Base-by-base conservation (phyloP, 148 eudicot species). In the Nepenthes gracilis region DNA sequence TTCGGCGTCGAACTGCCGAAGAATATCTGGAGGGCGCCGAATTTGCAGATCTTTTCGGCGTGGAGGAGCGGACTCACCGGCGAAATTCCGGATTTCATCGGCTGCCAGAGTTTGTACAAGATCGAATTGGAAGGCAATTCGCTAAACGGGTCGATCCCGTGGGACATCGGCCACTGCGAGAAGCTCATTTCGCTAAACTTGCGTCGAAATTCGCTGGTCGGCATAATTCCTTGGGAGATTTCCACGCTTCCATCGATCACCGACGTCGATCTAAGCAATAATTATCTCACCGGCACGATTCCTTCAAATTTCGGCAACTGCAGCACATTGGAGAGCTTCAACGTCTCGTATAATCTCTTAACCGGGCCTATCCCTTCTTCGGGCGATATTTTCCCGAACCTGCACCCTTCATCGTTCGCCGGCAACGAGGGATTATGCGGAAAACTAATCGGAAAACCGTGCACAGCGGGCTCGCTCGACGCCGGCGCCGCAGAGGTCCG, bases 201-300 rank as follows among this genome's bases (percentile, higher is more conserved):
- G 13, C 65, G 78, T 35, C 60, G 60, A 5, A 93, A 93, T 80
- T 78, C 74, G 5, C 65, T 93, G 2, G 81, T 80, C 2, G 99
- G 99, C 6, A 93, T 86, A n/a, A 89, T 93, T 59, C 99, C 99
- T 1, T 89, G 97, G 97, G 92, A 89, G 69, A 83, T 93, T 7
- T 93, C 99, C 2, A 81, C 87, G 2, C 73, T 93, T 9, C 95
- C 95, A 14, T 73, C 92, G 2, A 89, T 93, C 52, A 89, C 83
- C 56, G 74, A 82, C 56, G 84, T 93, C 1, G 95, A 93, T 78
- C 67, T 93, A 4, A 80, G 95, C 0, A 59, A 81, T 14, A 93
- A 93, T 63, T 40, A 54, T 5, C 70, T 93, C 6, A 69, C 81
- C 1, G 99, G 99, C 34, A 64, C 80, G 4, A 93, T 93, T 14